Evolutionary conservation across 371 early-diverging fungal species (phyloP).

Genomic region (Choanephora cucurbitarum): DNA sequence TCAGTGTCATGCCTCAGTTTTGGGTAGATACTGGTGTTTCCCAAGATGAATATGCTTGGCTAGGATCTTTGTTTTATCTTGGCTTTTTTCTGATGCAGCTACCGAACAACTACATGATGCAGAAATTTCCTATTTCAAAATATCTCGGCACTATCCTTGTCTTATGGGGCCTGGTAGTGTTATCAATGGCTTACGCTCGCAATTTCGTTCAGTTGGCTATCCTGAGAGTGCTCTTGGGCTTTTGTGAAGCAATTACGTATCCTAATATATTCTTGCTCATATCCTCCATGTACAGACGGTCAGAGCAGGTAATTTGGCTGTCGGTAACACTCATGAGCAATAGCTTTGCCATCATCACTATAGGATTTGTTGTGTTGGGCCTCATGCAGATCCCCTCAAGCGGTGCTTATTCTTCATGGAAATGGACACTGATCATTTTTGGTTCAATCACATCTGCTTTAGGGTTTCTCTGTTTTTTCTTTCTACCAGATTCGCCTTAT

Average conservation of each 20-base stretch:
- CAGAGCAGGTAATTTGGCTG: slow-evolving; percentile 29
- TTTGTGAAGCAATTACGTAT: slow-evolving; percentile 38
- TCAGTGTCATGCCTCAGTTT: slow-evolving; percentile 30
- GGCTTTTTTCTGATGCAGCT: slow-evolving; percentile 40
- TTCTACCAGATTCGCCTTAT: slow-evolving; percentile 24
- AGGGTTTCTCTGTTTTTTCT: slow-evolving; percentile 22
- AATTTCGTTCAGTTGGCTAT: slow-evolving; percentile 34
- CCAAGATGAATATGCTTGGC: slow-evolving; percentile 26
- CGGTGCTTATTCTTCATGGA: slow-evolving; percentile 26
- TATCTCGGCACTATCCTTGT: slow-evolving; percentile 30
- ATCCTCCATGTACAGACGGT: slow-evolving; percentile 30
- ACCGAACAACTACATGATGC: slow-evolving; percentile 40
- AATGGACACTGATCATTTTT: slow-evolving; percentile 37
- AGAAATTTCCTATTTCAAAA: slow-evolving; percentile 31
- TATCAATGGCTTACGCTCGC: slow-evolving; percentile 14
- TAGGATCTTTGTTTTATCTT: slow-evolving; percentile 39
- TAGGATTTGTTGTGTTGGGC: slow-evolving; percentile 23
- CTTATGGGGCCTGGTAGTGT: slow-evolving; percentile 24
- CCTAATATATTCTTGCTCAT: slow-evolving; percentile 31
- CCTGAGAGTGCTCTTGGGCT: slow-evolving; percentile 30
- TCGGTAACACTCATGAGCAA: slow-evolving; percentile 24
- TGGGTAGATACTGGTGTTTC: slow-evolving; percentile 31
- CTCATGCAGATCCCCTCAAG: neutral
- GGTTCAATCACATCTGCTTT: slow-evolving; percentile 17
- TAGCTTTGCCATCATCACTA: slow-evolving; percentile 13